A percentile compares a stretch with the other conserved stretches of the same genome.
These are phyloP conservation scores for Ophiostoma himal-ulmi DNA, from an alignment of 2,329 filamentous ascomycete genomes.

Conservation along the genomic window DNA sequence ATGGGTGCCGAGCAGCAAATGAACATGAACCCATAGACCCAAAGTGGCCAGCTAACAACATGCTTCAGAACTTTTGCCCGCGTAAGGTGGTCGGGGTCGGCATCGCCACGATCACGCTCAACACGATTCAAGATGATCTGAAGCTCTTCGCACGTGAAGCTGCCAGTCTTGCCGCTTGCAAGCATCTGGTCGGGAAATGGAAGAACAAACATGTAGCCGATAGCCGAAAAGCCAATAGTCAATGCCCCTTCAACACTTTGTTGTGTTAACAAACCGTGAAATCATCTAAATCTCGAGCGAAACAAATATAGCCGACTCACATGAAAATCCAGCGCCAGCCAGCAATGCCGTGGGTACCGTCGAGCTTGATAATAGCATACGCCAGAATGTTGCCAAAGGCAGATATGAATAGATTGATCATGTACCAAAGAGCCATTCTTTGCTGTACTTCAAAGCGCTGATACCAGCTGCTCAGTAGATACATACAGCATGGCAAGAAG, in stretches of 20 bases:
- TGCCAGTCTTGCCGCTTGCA: not conserved
- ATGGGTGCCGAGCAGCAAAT: constrained; percentile 63
- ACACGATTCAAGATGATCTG: not conserved
- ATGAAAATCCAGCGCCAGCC: constrained; percentile 2
- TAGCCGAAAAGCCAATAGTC: not conserved
- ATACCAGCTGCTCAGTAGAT: constrained; percentile 63
- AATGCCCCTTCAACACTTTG: constrained; percentile 27
- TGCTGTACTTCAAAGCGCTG: constrained; percentile 59
- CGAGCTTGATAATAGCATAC: constrained; percentile 35
- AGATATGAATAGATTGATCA: constrained; percentile 30
- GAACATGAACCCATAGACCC: constrained; percentile 55
- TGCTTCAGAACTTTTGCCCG: constrained; percentile 45
- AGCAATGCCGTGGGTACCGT: constrained; percentile 36
- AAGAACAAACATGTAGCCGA: not conserved
- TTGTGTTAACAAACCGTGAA: not conserved
- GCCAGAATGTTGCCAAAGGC: constrained; percentile 31
- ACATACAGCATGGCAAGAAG: constrained; percentile 50
- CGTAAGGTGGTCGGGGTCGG: constrained; percentile 28
- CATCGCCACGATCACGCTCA: not conserved
- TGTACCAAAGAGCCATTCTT: constrained; percentile 39
- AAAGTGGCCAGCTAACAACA: constrained; percentile 51
- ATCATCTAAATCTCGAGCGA: not conserved
- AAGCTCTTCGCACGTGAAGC: not conserved
- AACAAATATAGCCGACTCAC: not conserved
- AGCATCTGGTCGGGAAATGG: constrained; percentile 1